Conservation (phyloP, 1,284 basidiomycete species). For the Leccinum ponderosum region DNA sequence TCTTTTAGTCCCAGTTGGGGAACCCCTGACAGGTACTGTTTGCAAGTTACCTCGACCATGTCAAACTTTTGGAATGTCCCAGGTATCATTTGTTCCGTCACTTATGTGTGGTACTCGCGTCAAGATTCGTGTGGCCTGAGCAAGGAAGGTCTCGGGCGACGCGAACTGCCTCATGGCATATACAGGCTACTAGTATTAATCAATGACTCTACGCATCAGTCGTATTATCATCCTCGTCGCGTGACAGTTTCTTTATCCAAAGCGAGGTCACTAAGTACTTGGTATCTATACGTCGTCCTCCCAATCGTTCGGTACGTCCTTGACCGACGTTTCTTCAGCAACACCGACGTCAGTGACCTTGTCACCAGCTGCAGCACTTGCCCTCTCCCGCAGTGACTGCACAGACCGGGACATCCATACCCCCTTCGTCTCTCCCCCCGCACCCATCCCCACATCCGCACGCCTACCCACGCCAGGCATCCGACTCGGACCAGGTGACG, state of each 20-base stretch:
- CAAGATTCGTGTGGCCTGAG: too few relatives aligned
- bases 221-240: background rate
- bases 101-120: too few relatives aligned
- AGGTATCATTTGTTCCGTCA: too few relatives aligned
- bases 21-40: too few relatives aligned
- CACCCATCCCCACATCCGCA: background rate
- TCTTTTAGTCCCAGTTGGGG: too few relatives aligned
- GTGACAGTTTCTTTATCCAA: background rate
- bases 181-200: background rate
- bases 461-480: background rate
- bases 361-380: background rate
- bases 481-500: constrained; percentile 7
- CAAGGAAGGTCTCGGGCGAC: too few relatives aligned
- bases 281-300: too few relatives aligned
- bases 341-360: background rate
- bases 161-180: too few relatives aligned
- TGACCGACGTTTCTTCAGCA: background rate
- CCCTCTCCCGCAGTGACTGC: constrained; percentile 15
- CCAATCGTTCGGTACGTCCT: too few relatives aligned
- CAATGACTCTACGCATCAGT: background rate
- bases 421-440: background rate
- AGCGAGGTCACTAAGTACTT: background rate
- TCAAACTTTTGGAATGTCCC: too few relatives aligned
- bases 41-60: too few relatives aligned
- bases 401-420: constrained; percentile 28